Conservation (phyloP, 169 alveolate species). For the Eimeria zaria region DNA sequence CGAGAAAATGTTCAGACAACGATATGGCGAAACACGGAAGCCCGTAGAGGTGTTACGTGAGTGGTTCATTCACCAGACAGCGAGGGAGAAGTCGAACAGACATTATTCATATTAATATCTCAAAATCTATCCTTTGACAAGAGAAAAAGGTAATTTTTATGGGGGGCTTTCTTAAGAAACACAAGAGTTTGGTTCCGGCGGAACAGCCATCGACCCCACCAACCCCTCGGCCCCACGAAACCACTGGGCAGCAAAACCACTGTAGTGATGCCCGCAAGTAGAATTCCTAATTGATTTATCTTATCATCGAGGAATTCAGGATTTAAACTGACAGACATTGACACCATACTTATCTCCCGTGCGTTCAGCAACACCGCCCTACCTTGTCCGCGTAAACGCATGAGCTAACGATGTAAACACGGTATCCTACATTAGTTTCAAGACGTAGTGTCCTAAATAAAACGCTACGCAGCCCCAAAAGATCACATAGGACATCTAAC, state of each 20-base stretch:
- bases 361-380: not conserved
- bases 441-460: not conserved
- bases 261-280: not conserved
- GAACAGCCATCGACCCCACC: conserved; percentile 51
- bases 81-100: not conserved
- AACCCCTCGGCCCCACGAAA: not conserved
- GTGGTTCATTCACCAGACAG: not conserved
- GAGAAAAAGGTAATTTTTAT: not conserved
- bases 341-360: not conserved
- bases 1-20: not conserved
- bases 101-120: not conserved
- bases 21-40: not conserved
- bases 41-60: not conserved
- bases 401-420: not conserved
- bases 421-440: not conserved
- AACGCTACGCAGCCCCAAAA: not conserved
- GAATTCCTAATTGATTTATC: not conserved
- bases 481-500: not conserved
- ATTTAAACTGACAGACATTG: not conserved
- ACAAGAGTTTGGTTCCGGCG: not conserved
- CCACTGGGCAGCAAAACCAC: conserved; percentile 22
- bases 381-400: not conserved
- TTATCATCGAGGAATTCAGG: not conserved
- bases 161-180: not conserved
- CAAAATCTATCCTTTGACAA: not conserved